A percentile compares a stretch with the other conserved stretches of the same genome.
phyloP scores from a whole-genome alignment of 2,329 filamentous ascomycete genomes.

The Aureobasidium mangrovei region DNA sequence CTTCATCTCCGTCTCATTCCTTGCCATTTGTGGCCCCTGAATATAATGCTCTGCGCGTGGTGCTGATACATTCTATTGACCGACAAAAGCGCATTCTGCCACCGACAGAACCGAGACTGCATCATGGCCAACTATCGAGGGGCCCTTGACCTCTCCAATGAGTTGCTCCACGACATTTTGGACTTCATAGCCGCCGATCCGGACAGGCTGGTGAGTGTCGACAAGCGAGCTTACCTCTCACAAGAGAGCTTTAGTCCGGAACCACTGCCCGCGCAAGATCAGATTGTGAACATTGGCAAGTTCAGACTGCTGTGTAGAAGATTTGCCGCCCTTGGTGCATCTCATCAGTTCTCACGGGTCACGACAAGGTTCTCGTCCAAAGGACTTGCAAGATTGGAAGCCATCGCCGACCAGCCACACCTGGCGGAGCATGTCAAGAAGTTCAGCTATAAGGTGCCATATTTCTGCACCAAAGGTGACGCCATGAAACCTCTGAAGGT shows the following conservation, averaged over 20 bases:
- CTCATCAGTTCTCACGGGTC: slow-evolving; percentile 43
- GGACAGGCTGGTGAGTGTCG: slow-evolving; percentile 42
- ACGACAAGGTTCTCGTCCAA: slow-evolving; percentile 43
- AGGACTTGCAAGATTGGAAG: slow-evolving; percentile 42
- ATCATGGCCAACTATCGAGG: slow-evolving; percentile 3
- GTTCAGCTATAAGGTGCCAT: slow-evolving; percentile 52
- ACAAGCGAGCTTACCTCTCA: slow-evolving; percentile 43
- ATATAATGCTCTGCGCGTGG: background rate
- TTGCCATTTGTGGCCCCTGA: background rate
- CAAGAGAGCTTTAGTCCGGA: slow-evolving; percentile 43
- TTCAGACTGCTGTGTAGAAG: slow-evolving; percentile 42
- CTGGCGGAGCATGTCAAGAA: slow-evolving; percentile 48
- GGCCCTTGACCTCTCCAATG: slow-evolving; percentile 37
- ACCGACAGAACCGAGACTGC: too few relatives aligned
- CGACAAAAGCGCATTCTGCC: background rate
- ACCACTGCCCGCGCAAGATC: slow-evolving; percentile 33
- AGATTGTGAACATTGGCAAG: slow-evolving; percentile 36
- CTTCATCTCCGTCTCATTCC: background rate
- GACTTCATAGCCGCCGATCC: slow-evolving; percentile 45
- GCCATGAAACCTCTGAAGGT: background rate
- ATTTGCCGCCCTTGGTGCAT: slow-evolving; percentile 43
- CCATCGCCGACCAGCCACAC: slow-evolving; percentile 41
- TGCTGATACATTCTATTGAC: background rate
- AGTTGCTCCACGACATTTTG: slow-evolving; percentile 43
- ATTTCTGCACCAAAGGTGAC: slow-evolving; percentile 48